Evolutionary conservation across 495 filamentous ascomycete genomes (phyloP).

Genomic region (Chaetomium fimeti): DNA sequence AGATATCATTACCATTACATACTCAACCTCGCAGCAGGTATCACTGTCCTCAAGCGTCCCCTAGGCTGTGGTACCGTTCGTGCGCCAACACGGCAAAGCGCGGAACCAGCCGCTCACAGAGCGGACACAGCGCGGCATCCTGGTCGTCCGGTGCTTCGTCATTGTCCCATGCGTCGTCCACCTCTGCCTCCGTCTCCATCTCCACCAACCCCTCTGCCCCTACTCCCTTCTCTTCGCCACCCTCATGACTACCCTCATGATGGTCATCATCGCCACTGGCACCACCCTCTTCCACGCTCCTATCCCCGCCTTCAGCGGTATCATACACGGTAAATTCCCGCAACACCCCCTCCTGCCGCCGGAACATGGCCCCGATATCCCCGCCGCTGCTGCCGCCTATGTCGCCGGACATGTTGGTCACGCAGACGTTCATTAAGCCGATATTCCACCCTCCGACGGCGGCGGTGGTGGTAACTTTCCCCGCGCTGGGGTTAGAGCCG

Average conservation of each 20-base stretch:
- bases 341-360: constrained; percentile 61
- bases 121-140: constrained; percentile 44
- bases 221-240: not conserved
- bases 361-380: constrained; percentile 71
- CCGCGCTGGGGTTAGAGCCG: not conserved
- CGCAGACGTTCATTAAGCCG: constrained; percentile 80
- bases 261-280: not conserved
- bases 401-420: constrained; percentile 76
- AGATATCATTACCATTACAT: no score
- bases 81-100: constrained; percentile 73
- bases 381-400: constrained; percentile 52
- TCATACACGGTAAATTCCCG: constrained; percentile 58
- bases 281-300: not conserved
- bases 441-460: constrained; percentile 63
- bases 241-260: not conserved
- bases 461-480: not conserved
- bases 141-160: constrained; percentile 24
- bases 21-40: no score
- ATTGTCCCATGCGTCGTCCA: constrained; percentile 4
- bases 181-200: not conserved
- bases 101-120: constrained; percentile 66
- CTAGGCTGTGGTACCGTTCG: constrained; percentile 62
- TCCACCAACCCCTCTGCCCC: not conserved
- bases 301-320: not conserved
- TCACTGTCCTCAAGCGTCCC: constrained; percentile 18